phyloP scores from a whole-genome alignment of 306 rosid genomes.

The Cajanus cajan region DNA sequence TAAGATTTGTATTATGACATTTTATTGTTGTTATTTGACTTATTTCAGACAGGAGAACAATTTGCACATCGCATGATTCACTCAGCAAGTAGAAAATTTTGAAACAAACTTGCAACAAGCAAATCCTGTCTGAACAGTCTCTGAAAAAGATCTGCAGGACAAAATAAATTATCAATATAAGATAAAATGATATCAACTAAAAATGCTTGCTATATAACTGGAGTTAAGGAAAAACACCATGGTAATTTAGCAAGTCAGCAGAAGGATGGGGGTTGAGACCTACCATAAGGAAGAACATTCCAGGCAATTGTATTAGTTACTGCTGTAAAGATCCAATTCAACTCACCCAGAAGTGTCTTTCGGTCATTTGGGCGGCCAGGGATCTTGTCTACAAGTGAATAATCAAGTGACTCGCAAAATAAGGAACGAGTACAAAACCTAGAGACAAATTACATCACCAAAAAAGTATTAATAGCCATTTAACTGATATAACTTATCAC shows the following conservation, averaged over 20 bases:
- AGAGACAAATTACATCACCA: slow-evolving; percentile 30
- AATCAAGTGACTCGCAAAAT: slow-evolving; percentile 74
- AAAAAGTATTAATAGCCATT: not conserved
- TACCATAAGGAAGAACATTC: slow-evolving; percentile 99
- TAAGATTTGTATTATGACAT: too few relatives aligned
- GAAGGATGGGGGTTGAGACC: slow-evolving; percentile 11
- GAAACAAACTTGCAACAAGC: slow-evolving; percentile 87
- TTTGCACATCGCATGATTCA: slow-evolving; percentile 98
- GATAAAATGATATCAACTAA: slow-evolving; percentile 22
- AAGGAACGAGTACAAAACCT: slow-evolving; percentile 94
- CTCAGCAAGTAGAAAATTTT: slow-evolving; percentile 96
- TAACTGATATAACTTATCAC: not conserved
- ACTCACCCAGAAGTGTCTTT: slow-evolving; percentile 92
- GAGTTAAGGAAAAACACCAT: not conserved
- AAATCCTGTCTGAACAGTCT: slow-evolving; percentile 97
- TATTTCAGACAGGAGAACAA: slow-evolving; percentile 95
- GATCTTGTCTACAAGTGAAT: slow-evolving; percentile 83
- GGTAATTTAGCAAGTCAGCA: not conserved
- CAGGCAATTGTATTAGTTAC: slow-evolving; percentile 99
- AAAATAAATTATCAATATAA: slow-evolving; percentile 15
- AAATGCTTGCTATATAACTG: not conserved
- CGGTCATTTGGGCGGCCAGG: slow-evolving; percentile 98
- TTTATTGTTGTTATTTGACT: too few relatives aligned
- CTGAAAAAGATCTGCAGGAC: slow-evolving; percentile 87
- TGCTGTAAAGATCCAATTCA: slow-evolving; percentile 99